These are phyloP conservation scores for Leishmania arabica DNA, from an alignment of 208 protist genomes.

Conservation along the genomic window DNA sequence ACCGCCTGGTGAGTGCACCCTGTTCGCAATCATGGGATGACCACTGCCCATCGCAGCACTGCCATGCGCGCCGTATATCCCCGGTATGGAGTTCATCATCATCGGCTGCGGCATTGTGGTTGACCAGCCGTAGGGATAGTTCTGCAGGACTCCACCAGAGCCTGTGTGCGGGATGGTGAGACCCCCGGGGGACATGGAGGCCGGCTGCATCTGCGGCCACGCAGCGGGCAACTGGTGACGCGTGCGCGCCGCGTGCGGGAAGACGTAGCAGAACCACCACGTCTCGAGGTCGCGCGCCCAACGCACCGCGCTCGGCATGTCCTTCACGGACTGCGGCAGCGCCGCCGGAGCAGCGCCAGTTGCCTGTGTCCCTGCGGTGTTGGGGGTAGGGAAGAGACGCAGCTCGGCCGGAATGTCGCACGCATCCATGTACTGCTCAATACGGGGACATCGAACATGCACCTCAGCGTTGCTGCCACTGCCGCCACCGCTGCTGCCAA, in stretches of 20 bases:
- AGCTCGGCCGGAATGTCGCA: constrained; percentile 17
- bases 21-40: not conserved
- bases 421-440: constrained; percentile 30
- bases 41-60: not conserved
- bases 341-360: not conserved
- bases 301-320: constrained; percentile 20
- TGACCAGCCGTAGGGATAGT: constrained; percentile 17
- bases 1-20: not conserved
- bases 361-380: not conserved
- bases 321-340: not conserved
- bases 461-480: constrained; percentile 24
- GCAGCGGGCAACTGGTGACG: constrained; percentile 23
- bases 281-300: constrained; percentile 32
- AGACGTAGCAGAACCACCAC: constrained; percentile 42
- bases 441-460: constrained; percentile 32
- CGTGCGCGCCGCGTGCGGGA: constrained; percentile 29
- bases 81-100: not conserved
- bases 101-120: constrained; percentile 2
- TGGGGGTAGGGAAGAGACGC: not conserved
- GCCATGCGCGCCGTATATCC: not conserved
- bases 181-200: not conserved
- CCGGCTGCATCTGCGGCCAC: not conserved
- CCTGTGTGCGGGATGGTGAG: not conserved
- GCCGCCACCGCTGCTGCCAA: not conserved
- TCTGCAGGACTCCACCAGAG: not conserved